Evolutionary conservation across 805 yeast species (phyloP).

Genomic region (Hanseniaspora valbyensis): DNA sequence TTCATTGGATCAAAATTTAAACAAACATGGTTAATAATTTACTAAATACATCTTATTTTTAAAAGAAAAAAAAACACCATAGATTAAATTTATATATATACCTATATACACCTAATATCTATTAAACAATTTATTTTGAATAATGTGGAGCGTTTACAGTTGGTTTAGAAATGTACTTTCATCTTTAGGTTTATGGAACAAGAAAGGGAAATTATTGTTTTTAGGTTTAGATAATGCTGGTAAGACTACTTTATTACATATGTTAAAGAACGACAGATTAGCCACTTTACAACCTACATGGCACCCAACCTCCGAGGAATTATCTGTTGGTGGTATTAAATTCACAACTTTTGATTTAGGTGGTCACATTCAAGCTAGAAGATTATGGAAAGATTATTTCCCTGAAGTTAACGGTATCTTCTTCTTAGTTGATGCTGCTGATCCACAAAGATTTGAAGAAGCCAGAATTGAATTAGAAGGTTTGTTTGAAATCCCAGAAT

Average conservation of each 20-base stretch:
- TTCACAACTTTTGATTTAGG: constrained; percentile 98
- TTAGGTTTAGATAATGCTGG: constrained; percentile 97
- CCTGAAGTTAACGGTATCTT: constrained; percentile 98
- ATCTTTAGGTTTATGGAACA: constrained; percentile 76
- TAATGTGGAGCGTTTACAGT: constrained; percentile 16
- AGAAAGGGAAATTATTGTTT: constrained; percentile 91
- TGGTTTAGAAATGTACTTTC: constrained; percentile 58
- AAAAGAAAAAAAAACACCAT: neutral
- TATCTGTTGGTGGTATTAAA: constrained; percentile 89
- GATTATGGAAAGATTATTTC: constrained; percentile 98
- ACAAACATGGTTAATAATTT: too few species aligned
- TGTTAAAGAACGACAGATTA: constrained; percentile 87
- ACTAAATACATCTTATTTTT: too few species aligned
- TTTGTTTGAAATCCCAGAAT: constrained; percentile 83
- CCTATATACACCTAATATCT: too few species aligned
- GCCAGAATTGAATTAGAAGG: constrained; percentile 91
- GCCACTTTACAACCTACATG: constrained; percentile 96
- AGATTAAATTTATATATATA: neutral
- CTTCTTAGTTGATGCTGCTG: constrained; percentile 93
- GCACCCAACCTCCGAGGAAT: constrained; percentile 97
- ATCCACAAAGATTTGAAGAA: constrained; percentile 88
- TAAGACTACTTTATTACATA: constrained; percentile 78
- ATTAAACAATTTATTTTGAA: neutral
- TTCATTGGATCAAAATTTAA: too few species aligned
- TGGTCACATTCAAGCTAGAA: constrained; percentile 97